Evolutionary conservation across 768 basidiomycete genomes (phyloP), one percentile per base, ranked within the genome.

Genomic region (Arthromyces matolae): DNA sequence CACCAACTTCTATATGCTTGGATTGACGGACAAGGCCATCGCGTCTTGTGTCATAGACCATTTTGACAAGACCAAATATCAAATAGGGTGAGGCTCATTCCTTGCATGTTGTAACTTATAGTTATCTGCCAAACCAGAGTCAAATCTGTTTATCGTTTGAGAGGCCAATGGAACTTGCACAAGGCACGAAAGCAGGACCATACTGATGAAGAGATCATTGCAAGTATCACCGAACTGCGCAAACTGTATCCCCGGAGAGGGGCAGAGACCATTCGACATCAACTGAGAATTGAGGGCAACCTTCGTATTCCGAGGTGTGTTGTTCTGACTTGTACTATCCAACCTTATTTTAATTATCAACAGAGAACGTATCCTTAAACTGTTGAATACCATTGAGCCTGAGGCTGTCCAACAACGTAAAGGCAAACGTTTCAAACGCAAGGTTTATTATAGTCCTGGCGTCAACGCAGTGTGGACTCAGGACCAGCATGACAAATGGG

Each of bases 401-500:
- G 27, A 12, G 14, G 40, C 40, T 41, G 25, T 28, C 14, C 16
- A 14, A 14, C 18, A 32, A 13, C 45, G 49, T 0, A 37, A 41
- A 28, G 45, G 45, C 5, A 8, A 38, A 8, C 41, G 53, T 1
- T 56, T 70, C 8, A 52, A 51, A 10, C 50, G 62, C 1, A 48
- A 52, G 3, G 45, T 36, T 0, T 71, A 63, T 43, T 68, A 57
- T 49, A 56, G 64, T 18, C 64, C 67, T 3, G 69, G 69, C 0
- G 54, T 68, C 4, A 69, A 67, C 14, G 61, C 71, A 41, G 10
- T 64, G 1, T 66, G 61, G 60, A 23, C 48, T 22, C 28, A 58
- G 8, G 66, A 71, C 43, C 70, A 71, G 52, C 68, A 71, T 52
- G 64, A 71, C 52, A 70, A 71, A 52, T 70, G 63, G 63, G 46